Evolutionary conservation across 2,329 filamentous ascomycete genomes (phyloP), one percentile per base, ranked within the genome.

Genomic region (Myriosclerotinia scirpicola): DNA sequence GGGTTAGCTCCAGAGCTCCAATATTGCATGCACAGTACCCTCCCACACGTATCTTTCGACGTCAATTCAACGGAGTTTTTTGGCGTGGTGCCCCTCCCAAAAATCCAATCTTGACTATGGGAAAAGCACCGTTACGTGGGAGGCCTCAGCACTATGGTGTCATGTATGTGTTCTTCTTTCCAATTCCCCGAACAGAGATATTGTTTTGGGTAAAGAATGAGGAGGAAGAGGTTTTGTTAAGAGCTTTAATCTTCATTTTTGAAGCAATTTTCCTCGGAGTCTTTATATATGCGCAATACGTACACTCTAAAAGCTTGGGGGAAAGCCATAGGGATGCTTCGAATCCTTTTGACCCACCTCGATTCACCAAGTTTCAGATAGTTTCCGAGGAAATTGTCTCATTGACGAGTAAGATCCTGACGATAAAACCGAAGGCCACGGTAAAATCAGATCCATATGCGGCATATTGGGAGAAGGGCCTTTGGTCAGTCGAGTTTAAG

Each of bases 401-500:
- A 0, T 83, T 86, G 1, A 87, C 87, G 0, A 87, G 85, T 66
- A 87, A 90, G 72, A 83, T 94, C 71, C 84, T 94, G 71, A 89
- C 87, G 11, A 77, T 93, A 36, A 78, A 78, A 36, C 81, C 86
- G 6, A 40, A 38, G n/a, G 4, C 15, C 53, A 2, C 40, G 20
- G 30, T 22, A 36, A 54, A 36, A 15, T 9, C 20, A 8, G 70
- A 70, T 79, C 70, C 69, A 70, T 81, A 83, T 67, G 73, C 77
- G 5, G 72, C 79, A 14, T 82, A 81, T 34, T 89, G 87, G 85
- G 78, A 78, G 54, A 82, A 85, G 66, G 90, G 90, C 5, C 83
- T 96, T 53, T 96, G 92, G 90, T 93, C 90, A 69, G 89, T 98
- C 44, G 90, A 97, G 80, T 87, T 97, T 75, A 97, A 96, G 80